Evolutionary conservation across 495 filamentous ascomycete genomes (phyloP).

Genomic region (Copromyces sp.): DNA sequence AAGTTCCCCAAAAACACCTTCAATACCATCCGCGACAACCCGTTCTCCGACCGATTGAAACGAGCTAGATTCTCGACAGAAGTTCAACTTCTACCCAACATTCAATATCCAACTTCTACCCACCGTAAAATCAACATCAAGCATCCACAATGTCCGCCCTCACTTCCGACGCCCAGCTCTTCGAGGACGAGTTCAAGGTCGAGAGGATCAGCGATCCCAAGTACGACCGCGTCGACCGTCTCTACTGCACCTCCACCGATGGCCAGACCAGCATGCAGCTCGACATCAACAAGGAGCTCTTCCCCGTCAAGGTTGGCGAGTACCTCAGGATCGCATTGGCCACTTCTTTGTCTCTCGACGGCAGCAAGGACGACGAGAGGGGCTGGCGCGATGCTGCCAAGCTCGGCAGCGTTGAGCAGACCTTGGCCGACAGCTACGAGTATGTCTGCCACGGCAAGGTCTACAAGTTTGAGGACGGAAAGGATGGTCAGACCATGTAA

Average conservation of each 20-base stretch:
- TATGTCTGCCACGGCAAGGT: constrained; percentile 98
- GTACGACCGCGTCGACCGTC: constrained; percentile 88
- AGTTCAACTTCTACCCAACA: not conserved
- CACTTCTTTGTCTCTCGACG: constrained; percentile 76
- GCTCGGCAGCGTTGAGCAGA: constrained; percentile 46
- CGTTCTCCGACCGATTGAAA: not conserved
- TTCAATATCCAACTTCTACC: not conserved
- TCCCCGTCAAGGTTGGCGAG: constrained; percentile 62
- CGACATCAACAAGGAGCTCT: constrained; percentile 92
- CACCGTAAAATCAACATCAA: not conserved
- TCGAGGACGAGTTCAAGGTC: constrained; percentile 84
- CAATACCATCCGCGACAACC: not conserved
- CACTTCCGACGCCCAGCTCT: constrained; percentile 74
- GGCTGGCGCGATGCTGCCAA: constrained; percentile 73
- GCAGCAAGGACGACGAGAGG: constrained; percentile 53
- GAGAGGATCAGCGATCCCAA: constrained; percentile 66
- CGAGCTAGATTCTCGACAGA: not conserved
- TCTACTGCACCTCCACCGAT: constrained; percentile 61
- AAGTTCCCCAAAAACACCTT: not conserved
- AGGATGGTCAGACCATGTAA: constrained; percentile 73
- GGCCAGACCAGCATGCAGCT: constrained; percentile 64
- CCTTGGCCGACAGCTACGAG: constrained; percentile 84
- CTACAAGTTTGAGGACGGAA: constrained; percentile 88
- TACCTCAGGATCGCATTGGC: constrained; percentile 70
- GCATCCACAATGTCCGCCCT: constrained; percentile 32